A percentile compares a stretch with the other conserved stretches of the same genome.
These are phyloP conservation scores for Solanum arcanum DNA, from an alignment of 257 asterid genomes.

Conservation along the genomic window DNA sequence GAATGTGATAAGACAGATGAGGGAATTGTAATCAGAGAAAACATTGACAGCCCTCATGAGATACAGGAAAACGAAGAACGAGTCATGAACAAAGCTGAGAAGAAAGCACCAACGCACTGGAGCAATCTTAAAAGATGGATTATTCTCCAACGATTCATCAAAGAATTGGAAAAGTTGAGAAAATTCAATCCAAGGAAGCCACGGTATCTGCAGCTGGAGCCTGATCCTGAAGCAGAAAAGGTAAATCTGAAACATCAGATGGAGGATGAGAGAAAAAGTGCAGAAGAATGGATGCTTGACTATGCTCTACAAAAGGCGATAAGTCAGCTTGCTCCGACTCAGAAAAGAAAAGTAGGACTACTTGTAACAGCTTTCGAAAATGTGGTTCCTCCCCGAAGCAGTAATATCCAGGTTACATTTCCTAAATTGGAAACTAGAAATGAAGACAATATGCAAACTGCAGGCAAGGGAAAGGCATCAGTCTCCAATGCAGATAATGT, in stretches of 20 bases:
- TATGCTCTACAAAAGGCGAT: constrained; percentile 84
- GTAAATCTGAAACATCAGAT: constrained; percentile 51
- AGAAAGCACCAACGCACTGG: constrained; percentile 77
- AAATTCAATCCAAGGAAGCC: constrained; percentile 53
- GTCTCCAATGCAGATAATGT: neutral
- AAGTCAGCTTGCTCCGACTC: constrained; percentile 72
- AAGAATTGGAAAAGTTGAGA: constrained; percentile 65
- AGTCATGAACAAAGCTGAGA: constrained; percentile 24
- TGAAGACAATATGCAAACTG: neutral
- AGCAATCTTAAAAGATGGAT: constrained; percentile 90
- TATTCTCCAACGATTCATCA: constrained; percentile 72
- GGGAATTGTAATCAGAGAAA: neutral
- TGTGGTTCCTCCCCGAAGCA: constrained; percentile 50
- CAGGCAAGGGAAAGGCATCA: neutral
- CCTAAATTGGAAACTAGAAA: neutral
- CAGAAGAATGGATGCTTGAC: constrained; percentile 98
- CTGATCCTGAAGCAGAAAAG: constrained; percentile 54
- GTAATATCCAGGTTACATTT: constrained; percentile 20
- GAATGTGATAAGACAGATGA: neutral
- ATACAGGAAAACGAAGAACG: constrained; percentile 6
- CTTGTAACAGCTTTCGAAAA: constrained; percentile 87
- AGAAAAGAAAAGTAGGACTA: constrained; percentile 67
- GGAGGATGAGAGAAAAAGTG: constrained; percentile 44
- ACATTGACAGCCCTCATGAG: neutral
- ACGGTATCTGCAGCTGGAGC: constrained; percentile 27